Evolutionary conservation across 2,329 filamentous ascomycete species (phyloP), one percentile per base, ranked within the genome.

Genomic region (Exophiala sp.): DNA sequence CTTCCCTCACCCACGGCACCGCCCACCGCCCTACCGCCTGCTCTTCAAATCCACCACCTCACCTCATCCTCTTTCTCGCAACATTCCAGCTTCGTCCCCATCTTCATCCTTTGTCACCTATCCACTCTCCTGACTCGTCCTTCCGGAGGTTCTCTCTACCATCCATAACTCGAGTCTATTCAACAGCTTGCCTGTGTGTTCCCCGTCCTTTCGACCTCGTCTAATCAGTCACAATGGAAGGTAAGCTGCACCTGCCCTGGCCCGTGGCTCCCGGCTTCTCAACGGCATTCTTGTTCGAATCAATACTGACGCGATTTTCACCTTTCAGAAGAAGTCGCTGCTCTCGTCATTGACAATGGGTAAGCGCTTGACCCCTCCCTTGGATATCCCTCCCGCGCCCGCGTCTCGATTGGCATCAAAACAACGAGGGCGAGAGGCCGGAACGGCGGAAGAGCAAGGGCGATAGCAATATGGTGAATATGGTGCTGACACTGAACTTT

Each of bases 321-420:
- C 58, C 35, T 24, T 48, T 52, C 49, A 97, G 93, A 98, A 83
- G 93, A 98, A 88, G 93, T 98, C 78, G 93, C 93, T 76, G 93
- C 93, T 77, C 90, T 98, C 88, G 93, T 98, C 78, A 97, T 98
- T 80, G 93, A 98, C 90, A 98, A 98, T 97, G 93, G 93, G 93
- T 98, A 91, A 88, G 90, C 79, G 76, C 56, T 51, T 52, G 40
- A 40, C 23, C 43, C 54, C 41, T 43, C 11, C 13, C 16, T 41
- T 27, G 21, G 19, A n/a, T 19, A 22, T 40, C 14, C 49, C 48
- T 38, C 48, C 52, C 53, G 46, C 56, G 38, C 42, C 48, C 52
- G 13, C 37, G 2, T 30, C 18, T 19, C 14, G 19, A 34, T 22
- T 19, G 21, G n/a, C 35, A n/a, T 19, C 37, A 42, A 46, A 23